Conservation (phyloP, 139 green algal genomes). For the Tetradesmus obliquus region DNA sequence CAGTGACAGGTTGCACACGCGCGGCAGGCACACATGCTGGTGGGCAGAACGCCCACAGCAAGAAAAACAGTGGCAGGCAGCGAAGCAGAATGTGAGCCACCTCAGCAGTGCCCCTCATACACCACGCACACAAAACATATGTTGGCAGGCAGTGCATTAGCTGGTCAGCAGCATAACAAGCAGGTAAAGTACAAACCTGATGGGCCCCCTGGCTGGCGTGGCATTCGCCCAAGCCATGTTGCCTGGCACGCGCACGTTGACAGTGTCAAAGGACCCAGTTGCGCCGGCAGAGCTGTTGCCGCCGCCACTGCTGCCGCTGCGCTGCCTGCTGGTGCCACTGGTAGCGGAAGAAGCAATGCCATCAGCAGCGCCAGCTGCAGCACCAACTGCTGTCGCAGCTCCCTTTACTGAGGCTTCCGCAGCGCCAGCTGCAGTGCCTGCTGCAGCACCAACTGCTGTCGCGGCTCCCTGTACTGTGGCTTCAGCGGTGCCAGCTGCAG, state of each 20-base stretch:
- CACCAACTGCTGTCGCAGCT: neutral
- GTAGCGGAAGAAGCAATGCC: neutral
- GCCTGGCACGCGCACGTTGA: neutral
- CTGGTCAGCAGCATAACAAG: neutral
- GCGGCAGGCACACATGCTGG: too few species aligned
- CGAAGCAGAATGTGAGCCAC: too few species aligned
- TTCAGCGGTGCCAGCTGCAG: neutral
- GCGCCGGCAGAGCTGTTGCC: neutral
- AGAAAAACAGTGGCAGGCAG: too few species aligned
- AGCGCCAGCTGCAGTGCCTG: neutral
- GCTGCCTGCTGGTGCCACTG: neutral
- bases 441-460: neutral
- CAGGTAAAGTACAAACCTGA: neutral
- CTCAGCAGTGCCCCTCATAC: too few species aligned
- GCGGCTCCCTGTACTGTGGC: neutral
- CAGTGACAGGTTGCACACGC: too few species aligned
- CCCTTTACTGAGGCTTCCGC: neutral
- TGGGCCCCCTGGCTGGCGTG: neutral
- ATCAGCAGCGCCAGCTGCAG: constrained; percentile 4
- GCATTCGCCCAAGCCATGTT: constrained; percentile 23
- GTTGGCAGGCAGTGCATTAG: too few species aligned
- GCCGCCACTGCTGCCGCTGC: neutral
- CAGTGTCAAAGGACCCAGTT: neutral
- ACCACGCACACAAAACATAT: too few species aligned
- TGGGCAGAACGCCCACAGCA: too few species aligned